Percentiles rank a stretch among this genome's conserved stretches.
Conservation (phyloP, 768 basidiomycete genomes). For the Lactifluus hygrophoroides region DNA sequence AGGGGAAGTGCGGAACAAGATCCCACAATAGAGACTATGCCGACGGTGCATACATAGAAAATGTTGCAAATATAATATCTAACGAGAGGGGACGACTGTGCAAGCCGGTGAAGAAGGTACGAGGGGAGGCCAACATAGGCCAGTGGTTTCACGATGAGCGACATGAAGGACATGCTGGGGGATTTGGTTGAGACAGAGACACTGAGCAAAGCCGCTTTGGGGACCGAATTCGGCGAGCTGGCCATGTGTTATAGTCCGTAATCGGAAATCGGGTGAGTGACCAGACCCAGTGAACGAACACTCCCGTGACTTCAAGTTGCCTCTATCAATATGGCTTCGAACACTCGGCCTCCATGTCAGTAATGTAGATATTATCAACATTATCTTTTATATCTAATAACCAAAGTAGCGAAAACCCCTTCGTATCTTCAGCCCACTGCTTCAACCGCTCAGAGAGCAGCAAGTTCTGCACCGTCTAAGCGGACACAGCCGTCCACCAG, state of each 20-base stretch:
- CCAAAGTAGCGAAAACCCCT: slow-evolving; percentile 14
- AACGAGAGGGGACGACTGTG: slow-evolving; percentile 44
- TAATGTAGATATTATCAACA: background rate
- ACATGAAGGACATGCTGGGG: slow-evolving; percentile 52
- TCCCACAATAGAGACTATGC: slow-evolving; percentile 56
- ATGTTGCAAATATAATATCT: slow-evolving; percentile 67
- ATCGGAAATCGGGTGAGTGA: too few species aligned
- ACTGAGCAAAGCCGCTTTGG: slow-evolving; percentile 6
- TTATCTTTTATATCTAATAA: background rate
- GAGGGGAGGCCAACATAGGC: slow-evolving; percentile 72
- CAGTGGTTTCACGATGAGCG: slow-evolving; percentile 54
- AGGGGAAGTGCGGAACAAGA: slow-evolving; percentile 61
- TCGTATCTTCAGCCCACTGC: slow-evolving; percentile 22
- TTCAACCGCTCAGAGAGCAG: slow-evolving; percentile 15
- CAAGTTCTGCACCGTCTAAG: slow-evolving; percentile 5
- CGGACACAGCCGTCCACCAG: background rate
- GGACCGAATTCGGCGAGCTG: slow-evolving; percentile 10
- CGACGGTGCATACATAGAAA: slow-evolving; percentile 65
- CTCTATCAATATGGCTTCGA: background rate
- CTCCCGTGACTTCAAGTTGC: background rate
- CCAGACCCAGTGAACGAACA: too few species aligned
- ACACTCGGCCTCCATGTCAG: background rate
- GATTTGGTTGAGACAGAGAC: background rate
- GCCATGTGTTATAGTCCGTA: slow-evolving; percentile 4
- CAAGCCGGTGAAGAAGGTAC: slow-evolving; percentile 53